Base-by-base conservation (phyloP, 495 filamentous ascomycete species). In the Aspergillus ostianus region DNA sequence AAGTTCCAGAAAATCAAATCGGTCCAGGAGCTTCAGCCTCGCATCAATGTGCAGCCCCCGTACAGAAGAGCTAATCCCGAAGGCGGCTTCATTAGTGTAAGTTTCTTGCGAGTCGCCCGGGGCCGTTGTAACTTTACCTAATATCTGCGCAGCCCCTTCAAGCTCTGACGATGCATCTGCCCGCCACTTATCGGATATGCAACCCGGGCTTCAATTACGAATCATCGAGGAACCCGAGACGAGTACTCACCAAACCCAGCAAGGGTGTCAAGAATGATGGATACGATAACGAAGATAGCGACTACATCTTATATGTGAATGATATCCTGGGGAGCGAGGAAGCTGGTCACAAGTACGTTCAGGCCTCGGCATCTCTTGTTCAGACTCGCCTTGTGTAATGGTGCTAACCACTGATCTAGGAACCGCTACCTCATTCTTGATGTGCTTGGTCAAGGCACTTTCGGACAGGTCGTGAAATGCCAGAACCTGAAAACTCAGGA, bases 381-480 rank as follows among this genome's bases (percentile, higher is more conserved):
- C 46, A 15, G 18, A 3, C 51, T 6, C 23, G 20, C 10, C 7
- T 10, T 58, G 47, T 53, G 17, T 17, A 26, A 18, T 7, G 23
- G 30, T 64, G 59, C 66, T 69, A 50, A 67, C 32, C 26, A 7
- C 23, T 44, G 6, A 51, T n/a, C 2, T 63, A 96, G 91, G 75
- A 99, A 99, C 65, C 90, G 95, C 49, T 99, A 98, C 69, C 84
- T 99, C 56, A 99, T 99, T 72, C 83, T 99, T 26, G 95, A 99
- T 75, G 95, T 99, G 13, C 84, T 99, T 44, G 95, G 95, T 46
- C 95, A 99, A 71, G 95, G 95, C 52, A 99, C 95, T 8, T 99
- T 99, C 68, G 95, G 95, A n/a, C 95, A 99, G 71, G 95, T 99
- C 15, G 95, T 99, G 51, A 99, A 99, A 77, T 99, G 95, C 72